phyloP scores from a whole-genome alignment of 331 rosid species.

The Ulmus americana region DNA sequence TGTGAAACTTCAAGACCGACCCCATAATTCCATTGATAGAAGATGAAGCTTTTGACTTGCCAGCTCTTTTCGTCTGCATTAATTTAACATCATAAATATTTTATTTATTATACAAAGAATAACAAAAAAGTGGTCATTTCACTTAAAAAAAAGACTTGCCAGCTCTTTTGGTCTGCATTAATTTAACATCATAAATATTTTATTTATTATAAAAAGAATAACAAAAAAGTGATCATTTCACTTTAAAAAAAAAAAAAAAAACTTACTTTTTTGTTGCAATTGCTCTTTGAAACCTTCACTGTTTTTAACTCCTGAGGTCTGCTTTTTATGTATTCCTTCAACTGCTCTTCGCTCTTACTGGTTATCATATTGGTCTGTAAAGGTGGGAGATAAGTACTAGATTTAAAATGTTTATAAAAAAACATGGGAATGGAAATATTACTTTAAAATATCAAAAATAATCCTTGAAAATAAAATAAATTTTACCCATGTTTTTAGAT shows the following conservation, averaged over 20 bases:
- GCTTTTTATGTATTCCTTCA: constrained; percentile 25
- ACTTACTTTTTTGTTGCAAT: constrained; percentile 28
- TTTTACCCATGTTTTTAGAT: constrained; percentile 45
- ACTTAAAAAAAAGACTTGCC: constrained; percentile 14
- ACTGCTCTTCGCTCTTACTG: constrained; percentile 36
- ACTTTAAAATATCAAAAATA: neutral
- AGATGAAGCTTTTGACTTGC: constrained; percentile 39
- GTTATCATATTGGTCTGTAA: constrained; percentile 45
- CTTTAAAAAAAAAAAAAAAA: too few species aligned
- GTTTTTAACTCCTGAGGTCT: constrained; percentile 31
- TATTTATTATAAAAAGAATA: neutral
- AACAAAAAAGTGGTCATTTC: too few species aligned
- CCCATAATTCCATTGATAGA: constrained; percentile 44
- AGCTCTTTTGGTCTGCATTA: constrained; percentile 29
- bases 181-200: neutral
- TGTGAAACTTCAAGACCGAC: constrained; percentile 67
- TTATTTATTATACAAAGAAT: neutral
- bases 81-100: neutral
- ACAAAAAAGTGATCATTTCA: neutral
- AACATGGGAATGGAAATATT: too few species aligned
- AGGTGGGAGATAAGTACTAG: neutral
- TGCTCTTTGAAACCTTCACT: constrained; percentile 29
- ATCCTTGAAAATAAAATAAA: neutral
- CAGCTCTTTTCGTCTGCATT: constrained; percentile 29
- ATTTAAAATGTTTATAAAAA: neutral